A percentile compares a stretch with the other conserved stretches of the same genome.
These are phyloP conservation scores for Hygrophoropsis aurantiaca DNA, from an alignment of 768 basidiomycete genomes.

Conservation along the genomic window DNA sequence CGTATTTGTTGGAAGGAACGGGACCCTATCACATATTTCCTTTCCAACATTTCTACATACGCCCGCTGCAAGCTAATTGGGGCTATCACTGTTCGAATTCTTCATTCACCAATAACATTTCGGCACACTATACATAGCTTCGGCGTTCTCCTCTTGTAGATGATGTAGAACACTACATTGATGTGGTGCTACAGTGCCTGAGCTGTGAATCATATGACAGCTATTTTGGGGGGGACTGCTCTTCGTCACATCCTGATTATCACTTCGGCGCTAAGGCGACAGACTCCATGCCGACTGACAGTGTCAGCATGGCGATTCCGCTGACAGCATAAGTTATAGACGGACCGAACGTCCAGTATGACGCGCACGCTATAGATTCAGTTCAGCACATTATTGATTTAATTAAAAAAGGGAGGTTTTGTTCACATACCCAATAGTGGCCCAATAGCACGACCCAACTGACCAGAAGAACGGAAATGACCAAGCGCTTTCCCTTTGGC, in stretches of 20 bases:
- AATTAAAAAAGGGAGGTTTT: no score
- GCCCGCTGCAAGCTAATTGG: no score
- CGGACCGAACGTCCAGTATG: conserved; percentile 88
- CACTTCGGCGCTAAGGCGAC: conserved; percentile 28
- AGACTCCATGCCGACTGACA: conserved; percentile 58
- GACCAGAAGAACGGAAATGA: conserved; percentile 87
- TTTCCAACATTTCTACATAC: neutral
- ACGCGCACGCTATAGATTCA: conserved; percentile 64
- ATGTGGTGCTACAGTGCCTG: no score
- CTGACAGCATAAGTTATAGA: conserved; percentile 69
- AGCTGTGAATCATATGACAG: no score
- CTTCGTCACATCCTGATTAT: conserved; percentile 2
- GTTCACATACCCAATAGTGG: conserved; percentile 74
- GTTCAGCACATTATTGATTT: neutral
- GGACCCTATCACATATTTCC: neutral
- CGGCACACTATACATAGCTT: neutral
- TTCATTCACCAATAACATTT: neutral
- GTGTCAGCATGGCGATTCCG: conserved; percentile 61
- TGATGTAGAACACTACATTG: neutral
- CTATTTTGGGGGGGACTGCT: no score
- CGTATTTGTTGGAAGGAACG: neutral
- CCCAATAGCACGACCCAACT: conserved; percentile 90
- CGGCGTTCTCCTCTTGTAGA: neutral
- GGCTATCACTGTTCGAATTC: neutral
- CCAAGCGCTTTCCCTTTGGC: conserved; percentile 86